Evolutionary conservation across 306 rosid species (phyloP), one percentile per base, ranked within the genome.

Genomic region (Pyrus betulifolia): DNA sequence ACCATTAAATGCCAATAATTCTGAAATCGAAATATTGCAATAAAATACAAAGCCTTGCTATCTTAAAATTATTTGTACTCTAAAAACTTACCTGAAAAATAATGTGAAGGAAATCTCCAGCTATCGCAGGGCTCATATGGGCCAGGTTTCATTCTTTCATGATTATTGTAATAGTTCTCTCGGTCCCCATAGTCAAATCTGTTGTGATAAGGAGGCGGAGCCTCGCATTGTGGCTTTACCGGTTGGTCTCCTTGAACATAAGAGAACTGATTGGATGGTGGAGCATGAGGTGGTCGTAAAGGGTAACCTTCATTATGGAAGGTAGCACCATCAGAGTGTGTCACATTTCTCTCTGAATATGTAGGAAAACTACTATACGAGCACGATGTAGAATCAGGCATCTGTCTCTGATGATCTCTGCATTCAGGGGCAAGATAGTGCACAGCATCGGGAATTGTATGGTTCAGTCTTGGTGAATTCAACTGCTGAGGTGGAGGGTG

Each of bases 121-220:
- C 82, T 73, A 58, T 89, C 96, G 18, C 62, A 81, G 79, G 66
- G 86, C 79, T 90, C 97, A 84, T 83, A 87, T 8, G 89, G 86
- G 70, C 87, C 86, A 8, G 83, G 91, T 80, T 88, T 89, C 84
- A 83, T 82, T 94, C 98, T 94, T 76, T 94, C 97, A 38, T 90
- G 95, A 79, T 90, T 91, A 83, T 90, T 83, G 72, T 86, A 85
- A 72, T 75, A 90, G 87, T 82, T 85, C 57, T 94, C 97, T 58
- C 96, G 82, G 77, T 92, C 98, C 81, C 85, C 86, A 80, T 86
- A 85, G 74, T 86, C 95, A 68, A 79, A 85, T 74, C 97, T 87
- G 81, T 77, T 85, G 71, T 96, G 87, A 83, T 84, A 89, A 19
- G 91, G 78, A 74, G 89, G 83, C 10, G 89, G 95, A 4, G 18